These are phyloP conservation scores for Claviceps quebecensis DNA, from an alignment of 2,329 filamentous ascomycete species.

Conservation along the genomic window DNA sequence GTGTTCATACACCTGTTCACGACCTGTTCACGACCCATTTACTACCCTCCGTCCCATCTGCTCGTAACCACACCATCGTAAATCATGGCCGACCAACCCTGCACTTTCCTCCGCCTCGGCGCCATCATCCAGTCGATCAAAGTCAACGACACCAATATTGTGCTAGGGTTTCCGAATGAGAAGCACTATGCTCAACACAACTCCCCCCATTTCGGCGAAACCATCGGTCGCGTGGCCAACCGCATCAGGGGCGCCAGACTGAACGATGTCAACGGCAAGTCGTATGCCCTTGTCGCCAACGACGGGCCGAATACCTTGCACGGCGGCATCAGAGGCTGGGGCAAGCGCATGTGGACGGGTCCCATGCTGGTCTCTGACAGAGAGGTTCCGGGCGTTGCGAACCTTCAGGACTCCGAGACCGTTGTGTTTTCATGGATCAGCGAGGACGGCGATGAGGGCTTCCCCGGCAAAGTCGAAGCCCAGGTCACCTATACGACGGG, in stretches of 20 bases:
- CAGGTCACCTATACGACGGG: slow-evolving; percentile 66
- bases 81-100: slow-evolving; percentile 32
- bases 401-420: slow-evolving; percentile 47
- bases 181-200: slow-evolving; percentile 66
- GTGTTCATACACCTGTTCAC: not conserved
- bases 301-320: slow-evolving; percentile 65
- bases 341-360: slow-evolving; percentile 62
- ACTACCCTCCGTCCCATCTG: too few species aligned
- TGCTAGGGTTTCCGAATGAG: slow-evolving; percentile 67
- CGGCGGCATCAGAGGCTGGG: slow-evolving; percentile 64
- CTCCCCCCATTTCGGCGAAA: slow-evolving; percentile 75
- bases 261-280: slow-evolving; percentile 53
- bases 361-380: slow-evolving; percentile 45
- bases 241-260: slow-evolving; percentile 62
- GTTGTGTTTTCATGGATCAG: slow-evolving; percentile 54
- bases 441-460: slow-evolving; percentile 75
- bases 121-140: slow-evolving; percentile 71
- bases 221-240: slow-evolving; percentile 77
- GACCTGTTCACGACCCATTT: not conserved
- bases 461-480: slow-evolving; percentile 70
- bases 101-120: slow-evolving; percentile 59
- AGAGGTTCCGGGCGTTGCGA: slow-evolving; percentile 34
- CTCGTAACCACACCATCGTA: not conserved
- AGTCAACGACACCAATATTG: slow-evolving; percentile 70
- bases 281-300: slow-evolving; percentile 60